These are phyloP conservation scores for Aspergillus oerlinghausenensis DNA, from an alignment of 2,329 filamentous ascomycete species.

Conservation along the genomic window DNA sequence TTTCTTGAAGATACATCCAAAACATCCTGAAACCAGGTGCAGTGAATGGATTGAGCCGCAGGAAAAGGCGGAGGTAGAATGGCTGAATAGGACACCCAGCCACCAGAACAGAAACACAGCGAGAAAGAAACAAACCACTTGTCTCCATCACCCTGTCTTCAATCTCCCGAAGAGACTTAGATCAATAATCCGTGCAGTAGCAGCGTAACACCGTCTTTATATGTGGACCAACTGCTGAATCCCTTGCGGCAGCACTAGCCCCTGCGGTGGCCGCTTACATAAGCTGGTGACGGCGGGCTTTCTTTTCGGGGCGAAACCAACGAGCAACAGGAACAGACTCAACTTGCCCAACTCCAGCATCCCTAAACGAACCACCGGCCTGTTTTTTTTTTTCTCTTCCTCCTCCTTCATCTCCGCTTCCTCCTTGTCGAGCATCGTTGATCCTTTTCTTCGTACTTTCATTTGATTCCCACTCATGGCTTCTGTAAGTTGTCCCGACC, in stretches of 20 bases:
- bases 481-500: constrained; percentile 39
- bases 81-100: neutral
- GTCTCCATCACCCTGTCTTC: neutral
- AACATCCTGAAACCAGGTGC: neutral
- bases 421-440: neutral
- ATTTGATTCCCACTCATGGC: constrained; percentile 36
- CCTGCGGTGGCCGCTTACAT: neutral
- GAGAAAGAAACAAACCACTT: neutral
- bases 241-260: neutral
- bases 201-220: neutral
- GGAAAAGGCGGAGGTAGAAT: neutral
- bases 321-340: neutral
- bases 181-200: neutral
- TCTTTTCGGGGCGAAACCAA: neutral
- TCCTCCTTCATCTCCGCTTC: constrained; percentile 7
- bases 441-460: neutral
- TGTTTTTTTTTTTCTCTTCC: constrained; percentile 2
- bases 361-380: neutral
- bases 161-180: neutral
- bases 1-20: neutral
- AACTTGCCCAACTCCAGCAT: neutral
- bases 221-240: neutral
- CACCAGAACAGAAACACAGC: neutral
- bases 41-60: neutral
- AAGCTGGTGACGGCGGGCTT: neutral